Evolutionary conservation across 2,329 filamentous ascomycete species (phyloP), one percentile per base, ranked within the genome.

Genomic region (Helotiales sp.): DNA sequence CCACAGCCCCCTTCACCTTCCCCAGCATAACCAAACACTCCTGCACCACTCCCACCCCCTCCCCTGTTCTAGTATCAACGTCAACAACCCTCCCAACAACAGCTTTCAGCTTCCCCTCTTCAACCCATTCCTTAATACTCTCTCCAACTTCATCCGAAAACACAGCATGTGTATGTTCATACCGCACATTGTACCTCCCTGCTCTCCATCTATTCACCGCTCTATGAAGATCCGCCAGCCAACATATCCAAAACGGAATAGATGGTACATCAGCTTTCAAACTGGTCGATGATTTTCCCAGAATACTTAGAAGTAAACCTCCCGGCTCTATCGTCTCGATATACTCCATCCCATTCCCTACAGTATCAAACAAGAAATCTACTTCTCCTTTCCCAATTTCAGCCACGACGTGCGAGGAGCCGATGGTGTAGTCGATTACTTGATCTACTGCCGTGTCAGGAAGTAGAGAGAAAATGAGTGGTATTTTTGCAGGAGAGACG

Each of bases 341-440:
- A 49, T 70, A 73, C 5, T 66, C 55, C 68, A 74, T 74, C 5
- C 73, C 64, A 25, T 67, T 51, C 6, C 70, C 70, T 4, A 69
- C 69, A 1, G 74, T 77, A 62, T 77, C 75, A 17, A 76, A 72
- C 19, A 77, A 57, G 55, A 76, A 74, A 60, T 76, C 75, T 9
- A 77, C 70, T 0, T 68, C 70, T 10, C 64, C 63, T 9, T 62
- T 55, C 1, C 69, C 60, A 47, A 77, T 73, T 27, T 50, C 62
- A 8, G 60, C 24, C 34, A 58, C 62, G 3, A 71, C 67, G 15
- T 73, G 63, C 9, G 64, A 42, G 15, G 10, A 9, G 12, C 38
- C 13, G 36, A 67, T 70, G 13, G 64, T 72, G 57, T 75, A 75
- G 61, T 75, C 73, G 25, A 74, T 69, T n/a, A 72, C 54, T 25